Evolutionary conservation across 2,329 filamentous ascomycete species (phyloP).

Genomic region (Trichoderma sp.): DNA sequence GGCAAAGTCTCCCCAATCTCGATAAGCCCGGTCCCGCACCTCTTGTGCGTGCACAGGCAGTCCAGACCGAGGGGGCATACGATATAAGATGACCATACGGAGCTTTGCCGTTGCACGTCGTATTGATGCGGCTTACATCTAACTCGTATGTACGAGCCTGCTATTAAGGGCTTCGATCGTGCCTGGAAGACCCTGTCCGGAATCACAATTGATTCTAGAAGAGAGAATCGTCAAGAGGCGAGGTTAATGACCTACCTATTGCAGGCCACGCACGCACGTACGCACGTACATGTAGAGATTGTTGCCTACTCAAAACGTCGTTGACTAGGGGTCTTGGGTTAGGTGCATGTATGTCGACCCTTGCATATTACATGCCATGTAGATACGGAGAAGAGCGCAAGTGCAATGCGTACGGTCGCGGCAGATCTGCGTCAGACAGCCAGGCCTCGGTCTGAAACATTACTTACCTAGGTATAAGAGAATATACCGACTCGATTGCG

Average conservation of each 20-base stretch:
- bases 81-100: not conserved
- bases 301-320: not conserved
- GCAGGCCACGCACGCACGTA: not conserved
- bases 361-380: not conserved
- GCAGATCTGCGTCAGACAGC: not conserved
- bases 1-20: not conserved
- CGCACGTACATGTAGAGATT: not conserved
- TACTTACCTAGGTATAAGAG: not conserved
- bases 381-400: not conserved
- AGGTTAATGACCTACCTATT: not conserved
- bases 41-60: not conserved
- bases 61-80: not conserved
- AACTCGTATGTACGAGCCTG: not conserved
- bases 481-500: not conserved
- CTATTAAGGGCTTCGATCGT: not conserved
- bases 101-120: not conserved
- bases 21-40: constrained; percentile 2
- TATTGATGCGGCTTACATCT: not conserved
- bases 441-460: not conserved
- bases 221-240: not conserved
- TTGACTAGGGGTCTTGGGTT: not conserved
- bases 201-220: not conserved
- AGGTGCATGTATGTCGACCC: not conserved
- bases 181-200: not conserved
- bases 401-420: not conserved